Conservation (phyloP, 495 filamentous ascomycete genomes). For the Annulohypoxylon stygium region DNA sequence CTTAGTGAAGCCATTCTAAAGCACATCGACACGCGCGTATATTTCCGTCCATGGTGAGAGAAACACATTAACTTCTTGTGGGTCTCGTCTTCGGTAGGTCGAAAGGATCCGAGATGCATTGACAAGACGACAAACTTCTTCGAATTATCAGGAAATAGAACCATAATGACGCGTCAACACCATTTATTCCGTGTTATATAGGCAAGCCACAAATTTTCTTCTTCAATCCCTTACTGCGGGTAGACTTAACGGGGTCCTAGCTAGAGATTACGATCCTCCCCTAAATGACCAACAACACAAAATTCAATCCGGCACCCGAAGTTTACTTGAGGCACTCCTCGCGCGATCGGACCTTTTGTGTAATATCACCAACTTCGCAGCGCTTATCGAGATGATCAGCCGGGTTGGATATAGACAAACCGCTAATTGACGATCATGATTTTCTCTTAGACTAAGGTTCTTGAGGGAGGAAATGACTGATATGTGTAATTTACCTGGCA, state of each 20-base stretch:
- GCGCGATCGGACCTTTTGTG: not conserved
- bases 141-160: not conserved
- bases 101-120: too few species aligned
- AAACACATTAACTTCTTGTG: too few species aligned
- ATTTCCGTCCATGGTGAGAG: too few species aligned
- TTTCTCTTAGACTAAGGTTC: too few species aligned
- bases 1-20: not conserved
- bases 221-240: not conserved
- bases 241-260: not conserved
- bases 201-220: not conserved
- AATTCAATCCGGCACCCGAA: not conserved
- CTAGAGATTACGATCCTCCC: too few species aligned
- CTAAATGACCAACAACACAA: not conserved
- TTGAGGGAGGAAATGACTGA: too few species aligned
- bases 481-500: too few species aligned
- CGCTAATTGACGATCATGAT: too few species aligned
- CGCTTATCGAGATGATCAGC: too few species aligned
- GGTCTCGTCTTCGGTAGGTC: too few species aligned
- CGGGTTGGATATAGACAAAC: too few species aligned
- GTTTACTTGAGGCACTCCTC: not conserved
- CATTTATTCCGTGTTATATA: not conserved
- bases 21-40: not conserved
- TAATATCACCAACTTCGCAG: not conserved
- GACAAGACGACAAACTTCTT: not conserved
- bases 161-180: not conserved